A percentile compares a stretch with the other conserved stretches of the same genome.
phyloP scores from a whole-genome alignment of 176 grass and related monocot genomes.

The bread wheat (Triticum aestivum) region IWGSC_CS_RefSeq_v2.1 NC_057794.1:559929241-559929740 shows the following conservation, averaged over 20 bases:
- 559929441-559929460: constrained; percentile 59
- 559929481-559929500: constrained; percentile 42
- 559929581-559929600: constrained; percentile 64
- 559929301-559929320: constrained; percentile 53
- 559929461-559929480: constrained; percentile 42
- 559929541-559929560: constrained; percentile 65
- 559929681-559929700: constrained; percentile 67
- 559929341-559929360: constrained; percentile 55
- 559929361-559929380: constrained; percentile 58
- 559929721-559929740: constrained; percentile 52
- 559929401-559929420: constrained; percentile 72
- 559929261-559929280: constrained; percentile 55
- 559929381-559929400: constrained; percentile 51
- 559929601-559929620: constrained; percentile 46
- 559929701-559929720: constrained; percentile 63
- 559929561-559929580: constrained; percentile 72
- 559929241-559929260: constrained; percentile 57
- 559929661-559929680: constrained; percentile 54
- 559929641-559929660: constrained; percentile 71
- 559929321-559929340: constrained; percentile 52
- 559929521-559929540: constrained; percentile 58
- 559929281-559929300: constrained; percentile 67
- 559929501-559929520: constrained; percentile 56
- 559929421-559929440: constrained; percentile 53
- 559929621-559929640: constrained; percentile 52